Conservation (phyloP, 164 flowering plant species). For the Malania oleifera region DNA sequence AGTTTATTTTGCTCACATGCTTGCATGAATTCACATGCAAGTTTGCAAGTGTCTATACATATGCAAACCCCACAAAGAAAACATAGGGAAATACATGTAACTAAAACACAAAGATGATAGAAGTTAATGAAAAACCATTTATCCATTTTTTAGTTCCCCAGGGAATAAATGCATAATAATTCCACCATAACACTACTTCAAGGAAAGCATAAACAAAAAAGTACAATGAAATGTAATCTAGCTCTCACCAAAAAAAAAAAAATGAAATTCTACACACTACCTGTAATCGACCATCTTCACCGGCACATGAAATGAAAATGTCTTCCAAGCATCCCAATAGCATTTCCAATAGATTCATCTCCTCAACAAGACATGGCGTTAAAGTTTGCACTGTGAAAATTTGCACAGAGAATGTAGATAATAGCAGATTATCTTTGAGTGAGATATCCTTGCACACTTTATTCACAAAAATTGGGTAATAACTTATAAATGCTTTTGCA, state of each 20-base stretch:
- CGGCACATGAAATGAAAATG: conserved; percentile 58
- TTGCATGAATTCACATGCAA: too few species aligned
- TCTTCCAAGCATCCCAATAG: conserved; percentile 70
- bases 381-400: conserved; percentile 90
- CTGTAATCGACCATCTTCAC: conserved; percentile 73
- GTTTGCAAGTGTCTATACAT: too few species aligned
- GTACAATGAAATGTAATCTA: neutral
- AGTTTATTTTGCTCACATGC: too few species aligned
- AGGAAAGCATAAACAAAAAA: neutral
- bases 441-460: conserved; percentile 39
- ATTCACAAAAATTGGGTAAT: conserved; percentile 61
- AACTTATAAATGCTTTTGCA: conserved; percentile 63
- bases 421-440: conserved; percentile 45
- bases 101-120: too few species aligned
- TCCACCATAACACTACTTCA: neutral
- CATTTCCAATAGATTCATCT: conserved; percentile 57
- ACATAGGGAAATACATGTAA: too few species aligned
- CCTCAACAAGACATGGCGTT: conserved; percentile 80
- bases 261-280: conserved; percentile 25
- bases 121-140: too few species aligned
- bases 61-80: too few species aligned
- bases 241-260: neutral
- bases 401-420: conserved; percentile 80
- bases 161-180: too few species aligned
- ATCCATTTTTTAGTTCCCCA: too few species aligned